phyloP scores from a whole-genome alignment of 2,329 filamentous ascomycete species.

The Zymoseptoria passerinii region DNA sequence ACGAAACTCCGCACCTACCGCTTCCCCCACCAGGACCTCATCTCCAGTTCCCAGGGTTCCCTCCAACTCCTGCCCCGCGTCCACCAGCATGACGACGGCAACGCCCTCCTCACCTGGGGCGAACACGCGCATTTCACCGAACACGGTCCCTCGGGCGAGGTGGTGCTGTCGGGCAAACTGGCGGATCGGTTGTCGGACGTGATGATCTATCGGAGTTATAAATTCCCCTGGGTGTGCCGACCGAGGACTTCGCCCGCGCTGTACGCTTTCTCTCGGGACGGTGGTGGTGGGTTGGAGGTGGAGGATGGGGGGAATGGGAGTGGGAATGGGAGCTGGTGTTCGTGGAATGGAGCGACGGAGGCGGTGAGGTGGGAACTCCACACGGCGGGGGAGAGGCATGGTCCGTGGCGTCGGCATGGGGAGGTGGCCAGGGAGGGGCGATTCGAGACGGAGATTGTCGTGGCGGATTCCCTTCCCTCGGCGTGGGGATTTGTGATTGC shows the following conservation, averaged over 20 bases:
- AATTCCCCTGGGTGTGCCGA: slow-evolving; percentile 45
- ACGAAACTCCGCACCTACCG: slow-evolving; percentile 41
- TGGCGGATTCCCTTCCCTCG: slow-evolving; percentile 16
- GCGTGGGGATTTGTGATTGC: slow-evolving; percentile 30
- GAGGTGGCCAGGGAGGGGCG: slow-evolving; percentile 31
- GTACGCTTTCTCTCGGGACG: slow-evolving; percentile 30
- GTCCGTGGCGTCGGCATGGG: slow-evolving; percentile 33
- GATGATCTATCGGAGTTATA: slow-evolving; percentile 49
- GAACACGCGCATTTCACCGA: slow-evolving; percentile 37
- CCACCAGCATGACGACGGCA: slow-evolving; percentile 40
- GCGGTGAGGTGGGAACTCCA: slow-evolving; percentile 46
- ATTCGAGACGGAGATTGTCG: slow-evolving; percentile 36
- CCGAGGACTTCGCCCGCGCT: slow-evolving; percentile 36
- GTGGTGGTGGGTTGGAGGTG: no score
- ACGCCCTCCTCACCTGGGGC: slow-evolving; percentile 52
- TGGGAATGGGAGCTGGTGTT: slow-evolving; percentile 40
- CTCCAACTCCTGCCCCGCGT: slow-evolving; percentile 43
- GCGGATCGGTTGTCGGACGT: slow-evolving; percentile 33
- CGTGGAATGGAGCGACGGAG: slow-evolving; percentile 46
- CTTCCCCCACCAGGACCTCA: slow-evolving; percentile 40
- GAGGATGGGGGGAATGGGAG: no score
- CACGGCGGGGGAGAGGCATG: slow-evolving; percentile 29
- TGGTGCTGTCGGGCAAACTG: slow-evolving; percentile 48
- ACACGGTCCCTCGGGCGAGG: slow-evolving; percentile 39
- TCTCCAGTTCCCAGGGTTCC: slow-evolving; percentile 45